phyloP scores from a whole-genome alignment of 2,329 filamentous ascomycete species.

The Talaromyces funiculosus region DNA sequence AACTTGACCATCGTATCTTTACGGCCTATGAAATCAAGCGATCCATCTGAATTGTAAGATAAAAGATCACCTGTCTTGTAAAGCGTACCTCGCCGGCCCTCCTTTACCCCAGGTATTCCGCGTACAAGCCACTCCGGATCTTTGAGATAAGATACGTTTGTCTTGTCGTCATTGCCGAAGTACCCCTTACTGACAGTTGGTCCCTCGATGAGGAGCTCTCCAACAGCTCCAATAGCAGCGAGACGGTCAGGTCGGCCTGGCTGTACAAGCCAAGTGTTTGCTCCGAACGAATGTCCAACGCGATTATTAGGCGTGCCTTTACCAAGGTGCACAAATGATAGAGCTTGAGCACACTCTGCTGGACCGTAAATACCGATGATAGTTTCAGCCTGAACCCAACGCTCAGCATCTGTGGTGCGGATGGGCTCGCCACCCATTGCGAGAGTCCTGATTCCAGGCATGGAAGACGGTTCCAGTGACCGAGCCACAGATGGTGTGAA shows the following conservation, averaged over 20 bases:
- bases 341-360: conserved; percentile 8
- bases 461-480: not conserved
- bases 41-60: conserved; percentile 25
- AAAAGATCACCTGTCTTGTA: conserved; percentile 35
- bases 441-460: not conserved
- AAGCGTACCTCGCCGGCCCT: conserved; percentile 10
- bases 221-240: conserved; percentile 33
- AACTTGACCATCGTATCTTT: conserved; percentile 32
- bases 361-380: conserved; percentile 19
- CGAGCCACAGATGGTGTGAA: conserved; percentile 8
- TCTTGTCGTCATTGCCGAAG: conserved; percentile 22
- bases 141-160: conserved; percentile 21
- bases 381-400: not conserved
- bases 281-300: not conserved
- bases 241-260: conserved; percentile 1
- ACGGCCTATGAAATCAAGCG: conserved; percentile 25
- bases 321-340: not conserved
- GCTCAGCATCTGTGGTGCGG: not conserved
- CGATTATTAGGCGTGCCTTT: not conserved
- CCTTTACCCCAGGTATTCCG: not conserved
- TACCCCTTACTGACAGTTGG: conserved; percentile 26
- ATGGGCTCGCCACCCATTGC: conserved; percentile 1
- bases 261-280: conserved; percentile 5
- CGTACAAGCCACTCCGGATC: conserved; percentile 2
- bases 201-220: conserved; percentile 40